phyloP scores from a whole-genome alignment of 73 alveolate species.

The Halteria grandinella region DNA sequence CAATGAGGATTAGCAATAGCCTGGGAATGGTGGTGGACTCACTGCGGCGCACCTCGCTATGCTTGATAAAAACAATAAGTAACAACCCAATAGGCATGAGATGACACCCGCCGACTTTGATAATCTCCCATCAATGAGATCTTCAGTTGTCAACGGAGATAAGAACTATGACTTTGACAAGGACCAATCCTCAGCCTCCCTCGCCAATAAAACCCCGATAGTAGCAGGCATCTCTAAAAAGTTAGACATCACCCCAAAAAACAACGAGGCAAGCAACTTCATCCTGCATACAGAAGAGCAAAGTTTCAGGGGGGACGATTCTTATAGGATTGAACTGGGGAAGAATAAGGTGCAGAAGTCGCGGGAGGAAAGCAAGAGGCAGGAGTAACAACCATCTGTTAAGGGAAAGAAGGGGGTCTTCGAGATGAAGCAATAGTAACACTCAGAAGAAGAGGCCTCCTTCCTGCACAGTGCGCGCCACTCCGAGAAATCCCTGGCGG shows the following conservation, averaged over 20 bases:
- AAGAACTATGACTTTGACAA: no score
- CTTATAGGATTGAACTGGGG: not conserved
- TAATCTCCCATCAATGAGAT: constrained; percentile 20
- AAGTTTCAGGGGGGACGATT: not conserved
- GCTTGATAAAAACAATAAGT: not conserved
- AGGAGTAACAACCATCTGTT: not conserved
- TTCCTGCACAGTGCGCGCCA: constrained; percentile 18
- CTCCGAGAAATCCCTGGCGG: constrained; percentile 1
- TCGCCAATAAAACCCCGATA: no score
- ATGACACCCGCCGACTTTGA: constrained; percentile 5
- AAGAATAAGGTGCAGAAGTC: not conserved
- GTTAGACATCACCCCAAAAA: no score
- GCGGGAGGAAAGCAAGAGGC: not conserved
- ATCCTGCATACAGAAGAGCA: not conserved
- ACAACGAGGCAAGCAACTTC: no score
- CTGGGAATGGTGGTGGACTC: no score
- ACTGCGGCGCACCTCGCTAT: no score
- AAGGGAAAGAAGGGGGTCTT: not conserved
- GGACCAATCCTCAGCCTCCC: no score
- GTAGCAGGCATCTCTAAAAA: no score
- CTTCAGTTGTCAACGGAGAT: no score
- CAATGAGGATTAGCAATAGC: not conserved
- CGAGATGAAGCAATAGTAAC: not conserved
- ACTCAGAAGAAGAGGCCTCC: not conserved
- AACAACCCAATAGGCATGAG: not conserved